These are phyloP conservation scores for Inga leiocalycina DNA, from an alignment of 306 rosid genomes.

Conservation along the genomic window DNA sequence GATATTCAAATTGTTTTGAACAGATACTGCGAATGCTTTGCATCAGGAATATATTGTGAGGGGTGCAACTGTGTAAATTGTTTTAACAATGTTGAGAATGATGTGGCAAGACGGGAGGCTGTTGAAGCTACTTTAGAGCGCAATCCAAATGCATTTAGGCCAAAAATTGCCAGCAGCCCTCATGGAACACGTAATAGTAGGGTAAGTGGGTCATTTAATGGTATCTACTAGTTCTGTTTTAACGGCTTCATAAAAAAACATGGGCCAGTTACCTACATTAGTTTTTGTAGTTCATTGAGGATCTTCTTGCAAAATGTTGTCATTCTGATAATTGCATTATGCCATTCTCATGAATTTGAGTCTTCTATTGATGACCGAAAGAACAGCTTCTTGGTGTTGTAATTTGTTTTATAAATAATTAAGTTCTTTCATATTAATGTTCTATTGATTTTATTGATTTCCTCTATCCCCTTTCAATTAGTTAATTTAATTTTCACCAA, in stretches of 20 bases:
- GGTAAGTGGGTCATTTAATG: constrained; percentile 50
- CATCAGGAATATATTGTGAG: constrained; percentile 97
- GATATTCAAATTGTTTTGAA: constrained; percentile 43
- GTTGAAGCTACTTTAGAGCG: constrained; percentile 99
- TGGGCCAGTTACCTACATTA: constrained; percentile 10
- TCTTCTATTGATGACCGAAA: constrained; percentile 13
- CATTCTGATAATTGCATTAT: constrained; percentile 21
- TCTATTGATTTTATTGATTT: constrained; percentile 8
- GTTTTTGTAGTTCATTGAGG: constrained; percentile 26
- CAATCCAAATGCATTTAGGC: constrained; percentile 98
- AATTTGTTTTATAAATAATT: constrained; percentile 6
- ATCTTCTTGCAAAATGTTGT: constrained; percentile 27
- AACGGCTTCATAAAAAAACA: constrained; percentile 14
- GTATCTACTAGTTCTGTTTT: constrained; percentile 24
- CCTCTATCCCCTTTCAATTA: neutral
- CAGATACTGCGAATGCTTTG: constrained; percentile 99
- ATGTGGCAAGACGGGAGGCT: constrained; percentile 93
- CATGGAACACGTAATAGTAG: constrained; percentile 74
- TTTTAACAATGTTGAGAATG: constrained; percentile 94
- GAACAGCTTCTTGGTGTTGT: neutral
- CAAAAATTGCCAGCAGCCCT: constrained; percentile 99
- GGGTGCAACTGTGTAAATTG: constrained; percentile 99
- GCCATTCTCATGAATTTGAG: constrained; percentile 19
- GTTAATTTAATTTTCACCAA: constrained; percentile 30
- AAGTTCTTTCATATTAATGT: neutral